Evolutionary conservation across 148 eudicot genomes (phyloP), one percentile per base, ranked within the genome.

Genomic region (Rhododendron mucronatum): DNA sequence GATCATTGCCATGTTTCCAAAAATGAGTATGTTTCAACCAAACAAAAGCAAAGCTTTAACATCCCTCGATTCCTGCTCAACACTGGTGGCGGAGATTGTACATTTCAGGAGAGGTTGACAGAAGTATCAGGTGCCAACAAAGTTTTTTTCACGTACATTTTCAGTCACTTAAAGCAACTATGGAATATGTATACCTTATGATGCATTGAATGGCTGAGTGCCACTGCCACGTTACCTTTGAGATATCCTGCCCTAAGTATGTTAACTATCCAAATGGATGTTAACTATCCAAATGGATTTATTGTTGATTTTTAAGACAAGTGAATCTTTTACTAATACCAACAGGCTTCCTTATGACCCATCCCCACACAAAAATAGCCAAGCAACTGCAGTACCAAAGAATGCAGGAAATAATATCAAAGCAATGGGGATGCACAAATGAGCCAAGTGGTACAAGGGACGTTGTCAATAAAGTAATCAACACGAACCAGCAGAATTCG

Each of bases 401-500:
- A 48, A 63, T 81, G 74, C 33, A n/a, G 75, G 30, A 84, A 30
- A 1, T 76, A 45, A 41, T n/a, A 23, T 21, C 23, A 23, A 82
- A 13, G 50, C 13, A 65, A n/a, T 3, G 13, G n/a, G 73, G 11
- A 57, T 9, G 18, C 7, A 59, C 45, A 37, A 37, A 59, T 5
- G 7, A 21, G 30, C 81, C 73, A 35, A 82, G 18, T n/a, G 37
- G 14, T 21, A 37, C 41, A 69, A 53, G 41, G 61, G 35, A 86
- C 69, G 28, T 35, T 23, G 18, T 47, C 30, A 75, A 21, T 1
- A 83, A 76, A 47, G 75, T 13, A 57, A 28, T 35, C 20, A 79
- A 74, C 33, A 91, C 93, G 85, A 61, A 96, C 99, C 98, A 92
- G 88, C 5, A 39, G 2, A 39, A 39, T 39, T 39, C 41, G 5